Percentiles rank a stretch among this genome's conserved stretches.
Evolutionary conservation across 2,329 filamentous ascomycete species (phyloP).

Genomic region (Alternaria solani): DNA sequence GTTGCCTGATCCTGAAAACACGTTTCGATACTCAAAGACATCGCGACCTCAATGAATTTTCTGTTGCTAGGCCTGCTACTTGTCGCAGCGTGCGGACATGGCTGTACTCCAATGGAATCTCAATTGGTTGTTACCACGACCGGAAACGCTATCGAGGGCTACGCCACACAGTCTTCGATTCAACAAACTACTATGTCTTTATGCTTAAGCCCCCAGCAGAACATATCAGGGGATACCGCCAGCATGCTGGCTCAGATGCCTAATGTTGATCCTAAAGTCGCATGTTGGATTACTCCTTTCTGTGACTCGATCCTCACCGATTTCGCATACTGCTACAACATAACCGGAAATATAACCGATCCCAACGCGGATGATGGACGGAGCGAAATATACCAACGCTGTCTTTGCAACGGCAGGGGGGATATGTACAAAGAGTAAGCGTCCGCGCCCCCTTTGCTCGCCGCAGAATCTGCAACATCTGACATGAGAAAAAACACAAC

Average conservation of each 20-base stretch:
- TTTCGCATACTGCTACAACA: constrained; percentile 1
- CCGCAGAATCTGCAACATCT: not conserved
- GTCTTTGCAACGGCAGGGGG: not conserved
- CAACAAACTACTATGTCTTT: not conserved
- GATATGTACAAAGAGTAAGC: constrained; percentile 2
- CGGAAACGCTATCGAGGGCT: not conserved
- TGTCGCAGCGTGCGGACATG: not conserved
- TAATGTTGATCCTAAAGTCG: not conserved
- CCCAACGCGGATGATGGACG: constrained; percentile 2
- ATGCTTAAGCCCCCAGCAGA: not conserved
- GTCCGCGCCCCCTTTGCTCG: not conserved
- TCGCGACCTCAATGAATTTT: not conserved
- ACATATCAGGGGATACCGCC: not conserved
- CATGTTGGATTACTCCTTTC: not conserved
- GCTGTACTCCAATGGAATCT: not conserved
- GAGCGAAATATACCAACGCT: not conserved
- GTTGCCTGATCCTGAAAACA: not conserved
- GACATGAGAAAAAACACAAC: not conserved
- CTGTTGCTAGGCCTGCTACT: not conserved
- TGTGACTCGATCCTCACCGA: not conserved
- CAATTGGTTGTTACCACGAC: not conserved
- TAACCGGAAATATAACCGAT: not conserved
- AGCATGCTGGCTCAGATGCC: not conserved
- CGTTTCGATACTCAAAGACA: not conserved
- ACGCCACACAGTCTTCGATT: not conserved